Base-by-base conservation (phyloP, 148 eudicot genomes). In the Persicaria tinctoria region DNA sequence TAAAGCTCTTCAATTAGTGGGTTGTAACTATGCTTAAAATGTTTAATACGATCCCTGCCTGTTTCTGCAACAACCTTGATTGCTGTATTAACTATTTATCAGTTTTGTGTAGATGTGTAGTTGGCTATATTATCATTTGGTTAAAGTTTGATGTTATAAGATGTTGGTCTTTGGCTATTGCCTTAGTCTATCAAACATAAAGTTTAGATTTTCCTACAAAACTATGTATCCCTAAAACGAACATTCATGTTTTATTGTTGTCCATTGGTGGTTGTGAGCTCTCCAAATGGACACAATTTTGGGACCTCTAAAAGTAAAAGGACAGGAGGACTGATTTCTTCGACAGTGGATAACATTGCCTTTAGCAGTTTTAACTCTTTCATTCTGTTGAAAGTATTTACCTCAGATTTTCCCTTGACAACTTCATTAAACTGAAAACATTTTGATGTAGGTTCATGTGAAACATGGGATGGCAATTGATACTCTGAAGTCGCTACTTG, bases 101-200 rank as follows among this genome's bases (percentile, higher is more conserved):
- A 16, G 12, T 10, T 27, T 44, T 66, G 17, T 66, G 41, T 32
- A 32, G 41, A 32, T 32, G n/a, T 66, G 18, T 41, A 66, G 47
- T 41, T 64, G 6, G 17, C 9, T 63, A 5, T 63, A 32, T 64
- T 64, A 12, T 64, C 46, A 64, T 13, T 32, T 64, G 70, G 46
- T 66, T 66, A 41, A 38, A 41, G n/a, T 3, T 41, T n/a, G 38
- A 38, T 17, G 14, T 1, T 66, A 66, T 17, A 88, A 87, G 93
- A 49, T 91, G 91, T 87, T 94, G 96, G 10, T 94, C 97, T 6
- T 80, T 91, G 80, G 98, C 97, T 46, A 73, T 91, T 78, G 98
- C 97, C 79, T 83, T 94, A 51, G 97, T 85, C 53, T 12, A 10
- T 50, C 12, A 8, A 8, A 50, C 53, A 50, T 1, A 0, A 50